phyloP scores from a whole-genome alignment of 352 stramenopile species.

The Blastocystis sp. region DNA sequence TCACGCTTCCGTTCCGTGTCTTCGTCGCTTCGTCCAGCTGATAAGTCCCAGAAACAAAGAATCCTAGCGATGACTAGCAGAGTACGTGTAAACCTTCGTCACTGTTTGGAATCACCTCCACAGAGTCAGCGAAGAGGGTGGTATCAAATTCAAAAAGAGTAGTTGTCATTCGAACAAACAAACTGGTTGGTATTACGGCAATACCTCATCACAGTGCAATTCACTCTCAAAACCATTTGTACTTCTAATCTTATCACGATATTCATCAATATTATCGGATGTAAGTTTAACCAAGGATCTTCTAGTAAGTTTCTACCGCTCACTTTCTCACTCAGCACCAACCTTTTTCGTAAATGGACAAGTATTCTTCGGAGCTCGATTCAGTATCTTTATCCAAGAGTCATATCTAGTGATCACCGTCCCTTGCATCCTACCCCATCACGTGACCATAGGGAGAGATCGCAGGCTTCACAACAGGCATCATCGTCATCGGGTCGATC shows the following conservation, averaged over 20 bases:
- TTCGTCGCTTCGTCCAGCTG: conserved; percentile 47
- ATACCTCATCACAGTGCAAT: neutral
- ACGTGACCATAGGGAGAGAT: conserved; percentile 65
- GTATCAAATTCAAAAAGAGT: conserved; percentile 60
- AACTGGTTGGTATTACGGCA: neutral
- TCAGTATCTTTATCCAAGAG: conserved; percentile 64
- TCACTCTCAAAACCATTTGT: conserved; percentile 38
- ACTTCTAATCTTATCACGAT: conserved; percentile 63
- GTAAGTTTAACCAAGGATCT: conserved; percentile 63
- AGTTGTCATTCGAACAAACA: neutral
- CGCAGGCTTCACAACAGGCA: conserved; percentile 63
- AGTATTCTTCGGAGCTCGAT: conserved; percentile 63
- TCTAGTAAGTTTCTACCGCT: conserved; percentile 60
- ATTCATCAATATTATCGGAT: conserved; percentile 63
- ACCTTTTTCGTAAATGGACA: conserved; percentile 65
- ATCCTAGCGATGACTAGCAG: neutral
- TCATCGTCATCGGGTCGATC: conserved; percentile 64
- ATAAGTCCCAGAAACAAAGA: conserved; percentile 52
- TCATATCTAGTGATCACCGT: conserved; percentile 36
- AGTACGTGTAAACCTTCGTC: neutral
- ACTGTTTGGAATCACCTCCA: conserved; percentile 33
- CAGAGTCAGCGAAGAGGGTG: conserved; percentile 11
- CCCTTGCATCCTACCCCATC: conserved; percentile 53
- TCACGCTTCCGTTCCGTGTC: conserved; percentile 15
- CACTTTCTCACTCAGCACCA: neutral